Conservation (phyloP, 129 eudicot genomes). For the Lonicera japonica region DNA sequence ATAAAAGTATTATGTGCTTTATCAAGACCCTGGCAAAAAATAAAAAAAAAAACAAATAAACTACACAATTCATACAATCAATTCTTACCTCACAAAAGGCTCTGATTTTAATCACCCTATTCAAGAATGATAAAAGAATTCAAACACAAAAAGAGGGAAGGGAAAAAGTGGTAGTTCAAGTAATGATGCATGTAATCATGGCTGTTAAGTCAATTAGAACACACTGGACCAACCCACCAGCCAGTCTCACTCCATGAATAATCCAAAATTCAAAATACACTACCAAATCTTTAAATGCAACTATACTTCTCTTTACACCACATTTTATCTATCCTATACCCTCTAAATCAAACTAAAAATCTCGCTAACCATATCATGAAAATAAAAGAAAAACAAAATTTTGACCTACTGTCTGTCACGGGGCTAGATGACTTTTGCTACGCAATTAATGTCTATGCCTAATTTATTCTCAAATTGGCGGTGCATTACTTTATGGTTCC, state of each 20-base stretch:
- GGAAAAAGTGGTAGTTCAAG: background rate
- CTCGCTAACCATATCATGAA: slow-evolving; percentile 16
- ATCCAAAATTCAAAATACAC: slow-evolving; percentile 28
- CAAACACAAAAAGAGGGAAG: slow-evolving; percentile 14
- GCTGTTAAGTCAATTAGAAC: slow-evolving; percentile 8
- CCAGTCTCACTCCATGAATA: slow-evolving; percentile 11
- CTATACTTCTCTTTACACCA: background rate
- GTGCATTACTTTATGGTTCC: slow-evolving; percentile 20
- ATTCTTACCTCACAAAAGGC: slow-evolving; percentile 8
- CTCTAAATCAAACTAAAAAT: slow-evolving; percentile 10
- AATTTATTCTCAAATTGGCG: too few species aligned
- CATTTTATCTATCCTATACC: background rate
- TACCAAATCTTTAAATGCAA: background rate
- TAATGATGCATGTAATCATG: slow-evolving; percentile 25
- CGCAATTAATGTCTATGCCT: background rate
- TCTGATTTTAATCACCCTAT: slow-evolving; percentile 2
- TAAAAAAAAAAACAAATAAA: too few species aligned
- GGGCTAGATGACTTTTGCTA: too few species aligned
- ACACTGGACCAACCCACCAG: slow-evolving; percentile 5
- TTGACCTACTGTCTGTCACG: too few species aligned
- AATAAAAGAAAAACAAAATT: background rate
- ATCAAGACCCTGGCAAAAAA: too few species aligned
- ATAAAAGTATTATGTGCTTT: too few species aligned
- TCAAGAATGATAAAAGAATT: slow-evolving; percentile 9
- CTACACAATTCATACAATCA: too few species aligned